Percentiles rank a stretch among this genome's conserved stretches.
phyloP scores from a whole-genome alignment of 1,139 yeast genomes.

The Meyerozyma athensensis region DNA sequence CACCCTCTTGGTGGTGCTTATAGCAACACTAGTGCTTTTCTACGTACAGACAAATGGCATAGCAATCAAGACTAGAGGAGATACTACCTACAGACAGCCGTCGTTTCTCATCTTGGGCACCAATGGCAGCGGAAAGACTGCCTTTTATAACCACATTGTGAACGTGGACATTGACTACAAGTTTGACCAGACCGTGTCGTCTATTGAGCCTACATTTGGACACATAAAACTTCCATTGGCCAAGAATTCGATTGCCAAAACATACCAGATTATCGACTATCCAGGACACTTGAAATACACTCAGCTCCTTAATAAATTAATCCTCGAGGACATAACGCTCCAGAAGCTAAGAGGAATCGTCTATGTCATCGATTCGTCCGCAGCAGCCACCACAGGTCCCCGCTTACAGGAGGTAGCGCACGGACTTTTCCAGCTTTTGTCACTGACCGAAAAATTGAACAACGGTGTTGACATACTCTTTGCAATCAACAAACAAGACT shows the following conservation, averaged over 20 bases:
- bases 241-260: constrained; percentile 25
- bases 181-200: constrained; percentile 34
- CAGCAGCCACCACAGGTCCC: constrained; percentile 15
- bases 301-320: constrained; percentile 39
- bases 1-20: constrained; percentile 17
- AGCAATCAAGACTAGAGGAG: constrained; percentile 13
- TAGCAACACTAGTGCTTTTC: constrained; percentile 14
- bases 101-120: constrained; percentile 72
- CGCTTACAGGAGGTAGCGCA: constrained; percentile 42
- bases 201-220: constrained; percentile 37
- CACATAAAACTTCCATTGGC: constrained; percentile 32
- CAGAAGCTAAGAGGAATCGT: constrained; percentile 57
- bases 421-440: constrained; percentile 50
- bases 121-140: constrained; percentile 71
- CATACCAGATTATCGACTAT: constrained; percentile 59
- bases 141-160: constrained; percentile 42
- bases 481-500: constrained; percentile 80
- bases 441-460: constrained; percentile 53
- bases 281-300: constrained; percentile 84
- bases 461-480: constrained; percentile 67
- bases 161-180: constrained; percentile 9
- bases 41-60: constrained; percentile 11
- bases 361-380: constrained; percentile 64
- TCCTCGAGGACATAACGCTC: constrained; percentile 41
- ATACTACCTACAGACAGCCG: constrained; percentile 31